Conservation (phyloP, 2,329 filamentous ascomycete genomes). For the Trichothecium roseum region DNA sequence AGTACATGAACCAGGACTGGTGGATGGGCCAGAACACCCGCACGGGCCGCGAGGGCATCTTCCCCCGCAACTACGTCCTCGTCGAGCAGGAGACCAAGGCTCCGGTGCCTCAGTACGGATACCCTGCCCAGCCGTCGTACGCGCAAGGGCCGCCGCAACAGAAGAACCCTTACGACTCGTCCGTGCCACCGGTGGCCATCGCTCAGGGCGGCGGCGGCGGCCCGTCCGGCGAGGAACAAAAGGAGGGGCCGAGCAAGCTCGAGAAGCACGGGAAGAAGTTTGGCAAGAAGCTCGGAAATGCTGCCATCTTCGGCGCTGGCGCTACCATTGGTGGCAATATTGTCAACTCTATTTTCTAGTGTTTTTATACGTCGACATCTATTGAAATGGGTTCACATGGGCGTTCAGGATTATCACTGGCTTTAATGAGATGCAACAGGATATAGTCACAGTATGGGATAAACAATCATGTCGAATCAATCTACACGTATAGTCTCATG, state of each 20-base stretch:
- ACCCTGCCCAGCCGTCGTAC: constrained; percentile 23
- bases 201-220: constrained; percentile 45
- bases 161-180: constrained; percentile 54
- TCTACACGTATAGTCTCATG: too few species aligned
- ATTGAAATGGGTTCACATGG: not conserved
- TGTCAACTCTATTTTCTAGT: constrained; percentile 77
- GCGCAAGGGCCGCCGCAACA: constrained; percentile 31
- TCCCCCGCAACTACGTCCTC: constrained; percentile 84
- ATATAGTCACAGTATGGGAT: not conserved
- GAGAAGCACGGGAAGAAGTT: constrained; percentile 83
- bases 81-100: constrained; percentile 51
- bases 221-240: constrained; percentile 23
- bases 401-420: not conserved
- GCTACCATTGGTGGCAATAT: constrained; percentile 84
- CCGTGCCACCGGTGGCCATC: constrained; percentile 67
- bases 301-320: constrained; percentile 84
- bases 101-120: constrained; percentile 26
- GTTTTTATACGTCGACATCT: not conserved
- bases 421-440: not conserved
- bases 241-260: constrained; percentile 46
- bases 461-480: not conserved
- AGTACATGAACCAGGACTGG: constrained; percentile 97
- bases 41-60: constrained; percentile 81
- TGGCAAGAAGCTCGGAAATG: constrained; percentile 77
- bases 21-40: constrained; percentile 84